phyloP scores from a whole-genome alignment of 257 asterid genomes.

The Ilex aquifolium region DNA sequence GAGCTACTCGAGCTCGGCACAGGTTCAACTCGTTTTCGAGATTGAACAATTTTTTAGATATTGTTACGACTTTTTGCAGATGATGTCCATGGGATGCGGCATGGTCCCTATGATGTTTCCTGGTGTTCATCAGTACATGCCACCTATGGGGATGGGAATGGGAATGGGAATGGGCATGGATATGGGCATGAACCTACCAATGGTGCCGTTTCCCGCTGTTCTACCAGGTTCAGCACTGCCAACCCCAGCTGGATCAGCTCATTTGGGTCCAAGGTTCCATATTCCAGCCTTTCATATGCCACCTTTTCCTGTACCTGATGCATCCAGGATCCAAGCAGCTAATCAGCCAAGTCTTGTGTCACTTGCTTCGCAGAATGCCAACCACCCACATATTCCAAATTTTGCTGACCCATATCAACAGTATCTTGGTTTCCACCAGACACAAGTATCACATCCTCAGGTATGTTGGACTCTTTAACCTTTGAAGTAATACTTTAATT shows the following conservation, averaged over 20 bases:
- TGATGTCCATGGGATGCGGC: conserved; percentile 44
- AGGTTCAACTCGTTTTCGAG: too few relatives aligned
- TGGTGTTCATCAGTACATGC: conserved; percentile 33
- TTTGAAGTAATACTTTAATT: not conserved
- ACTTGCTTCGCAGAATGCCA: conserved; percentile 9
- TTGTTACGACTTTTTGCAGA: conserved; percentile 17
- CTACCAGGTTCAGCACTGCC: conserved; percentile 43
- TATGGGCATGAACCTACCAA: conserved; percentile 56
- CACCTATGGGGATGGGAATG: conserved; percentile 23
- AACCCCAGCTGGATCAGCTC: conserved; percentile 42
- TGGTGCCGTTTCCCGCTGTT: conserved; percentile 55
- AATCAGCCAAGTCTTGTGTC: conserved; percentile 23
- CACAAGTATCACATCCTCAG: conserved; percentile 21
- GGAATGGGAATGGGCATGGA: conserved; percentile 42
- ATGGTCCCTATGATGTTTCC: conserved; percentile 41
- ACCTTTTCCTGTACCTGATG: conserved; percentile 34
- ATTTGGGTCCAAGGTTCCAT: conserved; percentile 44
- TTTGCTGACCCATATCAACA: conserved; percentile 26
- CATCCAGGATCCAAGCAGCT: conserved; percentile 24
- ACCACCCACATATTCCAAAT: conserved; percentile 18
- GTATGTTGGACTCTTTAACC: conserved; percentile 11
- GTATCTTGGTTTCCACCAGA: conserved; percentile 27
- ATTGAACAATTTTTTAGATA: not conserved
- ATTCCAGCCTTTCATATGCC: conserved; percentile 49
- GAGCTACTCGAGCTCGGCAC: too few relatives aligned